Conservation (phyloP, 129 eudicot species). For the Helianthus tuberosus region DNA sequence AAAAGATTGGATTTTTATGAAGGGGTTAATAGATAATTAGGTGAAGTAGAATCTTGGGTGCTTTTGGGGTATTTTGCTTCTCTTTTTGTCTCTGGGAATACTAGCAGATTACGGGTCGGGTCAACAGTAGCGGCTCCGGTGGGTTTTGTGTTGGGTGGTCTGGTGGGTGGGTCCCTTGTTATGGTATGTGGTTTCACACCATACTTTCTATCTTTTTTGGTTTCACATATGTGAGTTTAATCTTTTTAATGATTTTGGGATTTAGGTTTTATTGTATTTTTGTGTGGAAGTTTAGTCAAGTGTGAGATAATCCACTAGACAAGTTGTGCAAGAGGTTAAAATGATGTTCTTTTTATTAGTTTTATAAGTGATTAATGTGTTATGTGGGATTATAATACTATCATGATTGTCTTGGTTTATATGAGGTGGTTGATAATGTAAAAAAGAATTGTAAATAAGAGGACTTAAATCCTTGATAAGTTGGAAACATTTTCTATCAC, state of each 20-base stretch:
- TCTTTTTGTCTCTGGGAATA: slow-evolving; percentile 20
- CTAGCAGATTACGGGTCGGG: slow-evolving; percentile 27
- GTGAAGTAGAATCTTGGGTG: slow-evolving; percentile 34
- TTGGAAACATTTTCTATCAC: too few species aligned
- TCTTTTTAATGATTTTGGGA: not conserved
- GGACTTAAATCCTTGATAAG: too few species aligned
- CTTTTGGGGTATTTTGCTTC: slow-evolving; percentile 11
- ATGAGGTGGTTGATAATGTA: too few species aligned
- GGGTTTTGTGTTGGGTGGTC: slow-evolving; percentile 26
- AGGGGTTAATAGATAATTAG: slow-evolving; percentile 40
- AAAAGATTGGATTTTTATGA: slow-evolving; percentile 34
- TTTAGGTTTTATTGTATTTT: not conserved
- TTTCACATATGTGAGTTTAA: too few species aligned
- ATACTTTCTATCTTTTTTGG: not conserved
- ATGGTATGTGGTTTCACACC: slow-evolving; percentile 28
- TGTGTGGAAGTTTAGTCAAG: not conserved
- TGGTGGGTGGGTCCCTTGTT: slow-evolving; percentile 4
- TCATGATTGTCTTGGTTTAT: too few species aligned
- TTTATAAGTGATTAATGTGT: too few species aligned
- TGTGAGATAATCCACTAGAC: too few species aligned
- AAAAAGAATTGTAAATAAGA: too few species aligned
- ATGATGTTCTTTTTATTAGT: not conserved
- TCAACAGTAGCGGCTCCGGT: slow-evolving; percentile 33
- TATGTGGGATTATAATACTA: too few species aligned
- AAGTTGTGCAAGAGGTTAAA: not conserved